Evolutionary conservation across 2,329 filamentous ascomycete species (phyloP).

Genomic region (Trichophyton equinum): DNA sequence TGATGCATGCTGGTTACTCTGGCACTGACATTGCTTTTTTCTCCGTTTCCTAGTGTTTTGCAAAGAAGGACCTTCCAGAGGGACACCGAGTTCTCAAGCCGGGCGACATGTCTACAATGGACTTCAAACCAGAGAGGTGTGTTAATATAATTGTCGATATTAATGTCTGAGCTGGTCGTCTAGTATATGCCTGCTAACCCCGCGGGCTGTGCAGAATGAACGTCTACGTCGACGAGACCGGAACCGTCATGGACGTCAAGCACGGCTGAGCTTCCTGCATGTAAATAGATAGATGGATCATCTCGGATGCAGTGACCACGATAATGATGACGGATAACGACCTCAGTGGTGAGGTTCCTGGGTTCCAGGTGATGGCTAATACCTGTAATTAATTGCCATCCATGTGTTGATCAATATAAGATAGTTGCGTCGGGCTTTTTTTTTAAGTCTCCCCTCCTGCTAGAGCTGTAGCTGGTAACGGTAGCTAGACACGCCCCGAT

Average conservation of each 20-base stretch:
- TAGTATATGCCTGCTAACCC: not conserved
- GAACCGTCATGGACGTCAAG: constrained; percentile 33
- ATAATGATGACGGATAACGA: not conserved
- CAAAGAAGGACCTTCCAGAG: constrained; percentile 35
- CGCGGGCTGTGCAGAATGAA: constrained; percentile 27
- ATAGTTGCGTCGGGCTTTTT: not conserved
- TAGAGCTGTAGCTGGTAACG: not conserved
- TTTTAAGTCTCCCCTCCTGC: not conserved
- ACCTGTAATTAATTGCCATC: not conserved
- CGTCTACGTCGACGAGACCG: constrained; percentile 33
- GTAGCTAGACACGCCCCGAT: not conserved
- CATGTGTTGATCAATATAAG: not conserved
- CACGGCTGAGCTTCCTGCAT: constrained; percentile 23
- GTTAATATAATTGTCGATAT: constrained; percentile 7
- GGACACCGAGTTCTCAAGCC: constrained; percentile 33
- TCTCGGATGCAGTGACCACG: not conserved
- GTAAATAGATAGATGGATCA: not conserved
- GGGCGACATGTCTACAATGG: constrained; percentile 28
- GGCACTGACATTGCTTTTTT: constrained; percentile 1
- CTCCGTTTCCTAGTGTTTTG: constrained; percentile 26
- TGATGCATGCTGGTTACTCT: not conserved
- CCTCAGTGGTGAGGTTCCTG: not conserved
- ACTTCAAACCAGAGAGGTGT: constrained; percentile 33
- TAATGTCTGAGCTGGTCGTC: not conserved
- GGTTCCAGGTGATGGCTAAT: not conserved